Conservation (phyloP, 1,284 basidiomycete species). For the Ustilago sp. region DNA sequence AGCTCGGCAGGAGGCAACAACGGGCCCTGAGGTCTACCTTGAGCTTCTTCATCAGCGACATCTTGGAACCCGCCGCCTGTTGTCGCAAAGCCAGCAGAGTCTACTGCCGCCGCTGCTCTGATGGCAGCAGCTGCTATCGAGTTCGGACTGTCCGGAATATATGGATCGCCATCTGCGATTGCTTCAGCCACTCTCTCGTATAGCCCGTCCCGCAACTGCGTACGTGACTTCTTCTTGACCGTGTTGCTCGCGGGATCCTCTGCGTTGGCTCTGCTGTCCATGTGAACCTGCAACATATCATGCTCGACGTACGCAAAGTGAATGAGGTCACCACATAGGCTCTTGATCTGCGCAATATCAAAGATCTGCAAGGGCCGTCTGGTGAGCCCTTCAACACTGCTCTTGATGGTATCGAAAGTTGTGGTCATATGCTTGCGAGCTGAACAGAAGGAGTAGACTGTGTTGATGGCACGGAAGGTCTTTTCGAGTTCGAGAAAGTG, state of each 20-base stretch:
- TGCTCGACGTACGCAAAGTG: slow-evolving; percentile 84
- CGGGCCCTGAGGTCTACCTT: slow-evolving; percentile 25
- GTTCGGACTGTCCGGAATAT: slow-evolving; percentile 22
- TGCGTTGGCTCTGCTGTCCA: slow-evolving; percentile 59
- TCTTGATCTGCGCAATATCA: slow-evolving; percentile 88
- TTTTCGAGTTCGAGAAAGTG: slow-evolving; percentile 70
- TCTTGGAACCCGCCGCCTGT: slow-evolving; percentile 52
- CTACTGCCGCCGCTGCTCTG: slow-evolving; percentile 13
- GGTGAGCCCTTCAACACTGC: slow-evolving; percentile 81
- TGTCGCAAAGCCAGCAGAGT: slow-evolving; percentile 38
- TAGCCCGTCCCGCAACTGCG: slow-evolving; percentile 43
- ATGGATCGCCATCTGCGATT: slow-evolving; percentile 32
- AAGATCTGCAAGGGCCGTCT: slow-evolving; percentile 81
- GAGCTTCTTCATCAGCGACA: slow-evolving; percentile 32
- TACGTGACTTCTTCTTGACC: slow-evolving; percentile 27
- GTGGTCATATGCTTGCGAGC: slow-evolving; percentile 84
- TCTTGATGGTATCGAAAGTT: slow-evolving; percentile 81
- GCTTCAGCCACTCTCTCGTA: slow-evolving; percentile 46
- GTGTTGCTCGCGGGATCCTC: slow-evolving; percentile 42
- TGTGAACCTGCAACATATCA: slow-evolving; percentile 76
- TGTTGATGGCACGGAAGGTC: slow-evolving; percentile 81
- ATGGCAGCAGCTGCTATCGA: slow-evolving; percentile 6
- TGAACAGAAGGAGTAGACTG: slow-evolving; percentile 87
- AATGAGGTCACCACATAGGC: slow-evolving; percentile 82
- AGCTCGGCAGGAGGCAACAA: slow-evolving; percentile 39